Conservation (phyloP, 768 basidiomycete genomes). For the Rhizopogon sp. region DNA sequence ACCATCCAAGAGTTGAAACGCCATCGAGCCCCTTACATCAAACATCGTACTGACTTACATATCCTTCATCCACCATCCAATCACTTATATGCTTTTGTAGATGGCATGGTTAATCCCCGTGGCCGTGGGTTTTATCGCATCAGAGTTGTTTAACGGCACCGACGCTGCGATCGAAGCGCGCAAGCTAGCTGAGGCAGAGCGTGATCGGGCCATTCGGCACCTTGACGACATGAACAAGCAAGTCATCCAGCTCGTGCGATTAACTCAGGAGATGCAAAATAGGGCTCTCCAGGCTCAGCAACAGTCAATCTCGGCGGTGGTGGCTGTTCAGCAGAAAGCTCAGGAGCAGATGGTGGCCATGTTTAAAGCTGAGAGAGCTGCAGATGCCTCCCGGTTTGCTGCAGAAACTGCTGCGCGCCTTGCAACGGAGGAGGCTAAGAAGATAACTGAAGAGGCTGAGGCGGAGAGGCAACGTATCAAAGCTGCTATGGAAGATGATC, state of each 20-base stretch:
- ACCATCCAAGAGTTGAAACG: too few relatives aligned
- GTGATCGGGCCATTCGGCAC: not conserved
- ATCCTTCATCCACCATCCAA: too few relatives aligned
- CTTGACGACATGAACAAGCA: not conserved
- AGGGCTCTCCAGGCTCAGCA: not conserved
- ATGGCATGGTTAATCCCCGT: too few relatives aligned
- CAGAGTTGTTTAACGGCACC: too few relatives aligned
- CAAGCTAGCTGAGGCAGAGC: not conserved
- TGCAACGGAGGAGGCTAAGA: not conserved
- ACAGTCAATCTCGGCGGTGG: not conserved
- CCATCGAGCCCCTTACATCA: too few relatives aligned
- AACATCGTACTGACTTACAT: too few relatives aligned
- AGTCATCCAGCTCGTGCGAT: not conserved
- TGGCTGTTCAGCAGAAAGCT: not conserved
- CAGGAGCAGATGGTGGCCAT: not conserved
- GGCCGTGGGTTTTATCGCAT: too few relatives aligned
- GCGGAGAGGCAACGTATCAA: not conserved
- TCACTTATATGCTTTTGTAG: too few relatives aligned
- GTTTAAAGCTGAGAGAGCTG: not conserved
- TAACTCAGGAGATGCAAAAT: not conserved
- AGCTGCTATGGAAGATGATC: constrained; percentile 37
- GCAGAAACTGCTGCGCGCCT: not conserved
- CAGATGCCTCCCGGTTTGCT: not conserved
- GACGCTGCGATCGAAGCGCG: not conserved
- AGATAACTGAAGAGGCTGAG: not conserved